Evolutionary conservation across 768 basidiomycete species (phyloP).

Genomic region (Heimioporus sp.): DNA sequence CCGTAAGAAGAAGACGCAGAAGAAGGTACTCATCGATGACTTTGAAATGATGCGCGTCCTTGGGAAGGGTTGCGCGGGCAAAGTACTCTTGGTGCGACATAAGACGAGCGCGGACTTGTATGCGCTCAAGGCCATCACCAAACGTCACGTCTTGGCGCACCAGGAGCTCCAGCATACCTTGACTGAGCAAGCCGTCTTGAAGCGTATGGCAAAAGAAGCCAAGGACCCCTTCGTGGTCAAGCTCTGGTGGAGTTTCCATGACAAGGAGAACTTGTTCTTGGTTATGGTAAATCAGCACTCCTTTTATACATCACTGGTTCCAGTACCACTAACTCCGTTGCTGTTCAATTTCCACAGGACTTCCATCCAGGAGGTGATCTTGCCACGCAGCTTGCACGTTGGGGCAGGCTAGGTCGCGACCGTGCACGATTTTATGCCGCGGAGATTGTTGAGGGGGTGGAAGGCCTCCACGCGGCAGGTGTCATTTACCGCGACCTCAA

Average conservation of each 20-base stretch:
- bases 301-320: conserved; percentile 11
- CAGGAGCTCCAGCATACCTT: conserved; percentile 96
- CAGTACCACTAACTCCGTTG: conserved; percentile 10
- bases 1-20: conserved; percentile 50
- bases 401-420: conserved; percentile 91
- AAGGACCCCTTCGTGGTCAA: conserved; percentile 94
- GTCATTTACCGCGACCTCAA: conserved; percentile 98
- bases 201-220: conserved; percentile 86
- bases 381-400: conserved; percentile 94
- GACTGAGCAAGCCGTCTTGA: conserved; percentile 94
- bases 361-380: conserved; percentile 97
- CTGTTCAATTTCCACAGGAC: conserved; percentile 48
- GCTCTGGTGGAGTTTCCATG: conserved; percentile 97
- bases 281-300: conserved; percentile 68
- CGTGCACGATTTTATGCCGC: conserved; percentile 96
- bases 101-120: conserved; percentile 70
- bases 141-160: conserved; percentile 93
- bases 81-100: conserved; percentile 88
- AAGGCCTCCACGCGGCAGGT: conserved; percentile 89
- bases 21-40: conserved; percentile 82
- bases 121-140: conserved; percentile 97
- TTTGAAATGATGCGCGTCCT: conserved; percentile 98
- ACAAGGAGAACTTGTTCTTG: conserved; percentile 94
- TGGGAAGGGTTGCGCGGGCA: conserved; percentile 97
- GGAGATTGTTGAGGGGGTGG: conserved; percentile 95